Evolutionary conservation across 768 basidiomycete species (phyloP), one percentile per base, ranked within the genome.

Genomic region (Serendipita sp.): DNA sequence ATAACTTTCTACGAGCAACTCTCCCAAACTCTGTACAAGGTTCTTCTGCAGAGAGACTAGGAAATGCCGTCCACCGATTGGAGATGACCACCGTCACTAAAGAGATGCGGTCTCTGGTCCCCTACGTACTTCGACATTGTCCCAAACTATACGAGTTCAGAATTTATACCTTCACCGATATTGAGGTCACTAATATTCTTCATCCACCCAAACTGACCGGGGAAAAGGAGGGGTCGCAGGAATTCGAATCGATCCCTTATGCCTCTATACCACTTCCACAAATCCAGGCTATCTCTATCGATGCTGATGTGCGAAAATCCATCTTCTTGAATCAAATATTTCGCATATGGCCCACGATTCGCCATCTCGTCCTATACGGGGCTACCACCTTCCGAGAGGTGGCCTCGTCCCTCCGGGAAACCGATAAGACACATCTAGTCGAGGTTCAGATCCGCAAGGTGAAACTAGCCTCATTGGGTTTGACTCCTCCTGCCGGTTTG

Each of bases 41-140:
- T 24, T n/a, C 30, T 3, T 28, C 22, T n/a, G 11, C 20, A 31
- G 26, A 20, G 9, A 5, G 45, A 22, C 31, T 58, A 9, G 24
- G 53, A n/a, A 31, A 58, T n/a, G 20, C 53, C 31, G 31, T 58
- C 20, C 53, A 24, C 22, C 3, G 22, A 16, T 9, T 58, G n/a
- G 53, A 58, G n/a, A 33, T 58, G 53, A 58, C 53, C 9, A 9
- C 28, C 5, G 13, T 22, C 17, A 58, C 17, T n/a, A 22, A 58
- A 24, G 31, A 58, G 22, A 58, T 58, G 53, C 17, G 9, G 31
- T 26, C 22, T 9, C 17, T 58, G 11, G 17, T 58, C 11, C 30
- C 53, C 24, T 58, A 24, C 31, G 53, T 58, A 9, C 53, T 58
- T n/a, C 53, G 53, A n/a, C 53, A 58, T n/a, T 58, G 53, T 58